Evolutionary conservation across 352 stramenopile genomes (phyloP).

Genomic region (Aphanomyces euteiches): DNA sequence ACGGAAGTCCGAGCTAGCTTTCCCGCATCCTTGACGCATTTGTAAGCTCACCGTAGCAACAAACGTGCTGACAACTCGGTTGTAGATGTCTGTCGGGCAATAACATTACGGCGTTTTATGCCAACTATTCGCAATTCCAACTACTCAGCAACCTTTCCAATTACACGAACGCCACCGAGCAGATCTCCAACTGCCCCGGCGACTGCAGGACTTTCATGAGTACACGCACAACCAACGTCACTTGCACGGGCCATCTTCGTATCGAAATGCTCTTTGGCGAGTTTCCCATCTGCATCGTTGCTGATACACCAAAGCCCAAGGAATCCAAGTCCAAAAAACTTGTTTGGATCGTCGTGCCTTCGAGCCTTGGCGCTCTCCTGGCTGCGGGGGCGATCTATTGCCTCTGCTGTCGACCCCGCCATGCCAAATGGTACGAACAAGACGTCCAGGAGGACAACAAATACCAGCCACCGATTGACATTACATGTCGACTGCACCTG

Average conservation of each 20-base stretch:
- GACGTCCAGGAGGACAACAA: not conserved
- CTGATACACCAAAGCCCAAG: not conserved
- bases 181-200: not conserved
- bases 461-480: not conserved
- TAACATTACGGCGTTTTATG: conserved; percentile 20
- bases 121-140: not conserved
- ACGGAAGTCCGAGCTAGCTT: conserved; percentile 15
- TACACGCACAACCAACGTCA: not conserved
- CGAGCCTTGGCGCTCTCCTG: not conserved
- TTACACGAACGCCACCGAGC: not conserved
- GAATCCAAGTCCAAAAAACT: not conserved
- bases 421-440: conserved; percentile 12
- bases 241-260: not conserved
- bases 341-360: not conserved
- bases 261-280: conserved; percentile 25
- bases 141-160: not conserved
- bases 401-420: not conserved
- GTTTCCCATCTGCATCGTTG: conserved; percentile 30
- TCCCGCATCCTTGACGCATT: not conserved
- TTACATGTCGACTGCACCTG: conserved; percentile 21
- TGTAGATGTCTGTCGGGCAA: conserved; percentile 12
- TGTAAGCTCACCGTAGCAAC: not conserved
- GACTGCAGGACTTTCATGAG: conserved; percentile 12
- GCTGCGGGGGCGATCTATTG: not conserved
- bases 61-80: no score